Conservation (phyloP, 2,329 filamentous ascomycete species). For the Arthrobotrys entomopaga region DNA sequence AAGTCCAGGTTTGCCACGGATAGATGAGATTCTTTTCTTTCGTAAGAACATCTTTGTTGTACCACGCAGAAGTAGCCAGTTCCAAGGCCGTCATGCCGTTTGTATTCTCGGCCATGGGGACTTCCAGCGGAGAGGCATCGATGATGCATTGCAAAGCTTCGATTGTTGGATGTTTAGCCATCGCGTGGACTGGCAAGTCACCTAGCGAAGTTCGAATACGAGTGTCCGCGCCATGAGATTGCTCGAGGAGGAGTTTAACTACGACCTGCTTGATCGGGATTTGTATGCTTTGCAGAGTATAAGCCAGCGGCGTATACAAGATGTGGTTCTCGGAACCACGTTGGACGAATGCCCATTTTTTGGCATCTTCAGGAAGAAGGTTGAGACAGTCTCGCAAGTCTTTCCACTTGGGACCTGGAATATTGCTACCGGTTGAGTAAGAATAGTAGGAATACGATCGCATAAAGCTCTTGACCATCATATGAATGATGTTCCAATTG, state of each 20-base stretch:
- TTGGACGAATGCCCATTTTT: conserved; percentile 73
- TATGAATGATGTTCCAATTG: conserved; percentile 76
- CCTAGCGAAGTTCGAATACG: conserved; percentile 63
- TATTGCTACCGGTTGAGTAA: conserved; percentile 67
- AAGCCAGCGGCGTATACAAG: conserved; percentile 37
- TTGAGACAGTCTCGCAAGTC: conserved; percentile 69
- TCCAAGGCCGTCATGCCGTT: conserved; percentile 57
- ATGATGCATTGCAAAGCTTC: conserved; percentile 15
- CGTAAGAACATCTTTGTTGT: conserved; percentile 1
- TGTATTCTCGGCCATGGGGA: conserved; percentile 56
- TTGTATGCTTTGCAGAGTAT: background rate
- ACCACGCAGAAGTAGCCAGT: conserved; percentile 34
- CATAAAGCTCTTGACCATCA: conserved; percentile 61
- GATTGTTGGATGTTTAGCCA: background rate
- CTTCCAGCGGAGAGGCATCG: conserved; percentile 53
- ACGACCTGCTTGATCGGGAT: conserved; percentile 62
- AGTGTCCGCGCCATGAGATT: conserved; percentile 68
- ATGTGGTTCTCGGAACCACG: conserved; percentile 59
- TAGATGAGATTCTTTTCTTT: background rate
- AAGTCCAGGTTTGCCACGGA: background rate
- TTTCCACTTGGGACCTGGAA: conserved; percentile 65
- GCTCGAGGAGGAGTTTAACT: conserved; percentile 67
- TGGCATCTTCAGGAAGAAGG: conserved; percentile 68
- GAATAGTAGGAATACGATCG: conserved; percentile 60
- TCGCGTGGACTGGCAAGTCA: conserved; percentile 63